phyloP scores from a whole-genome alignment of 768 basidiomycete species.

The Pleurotus sapidus region DNA sequence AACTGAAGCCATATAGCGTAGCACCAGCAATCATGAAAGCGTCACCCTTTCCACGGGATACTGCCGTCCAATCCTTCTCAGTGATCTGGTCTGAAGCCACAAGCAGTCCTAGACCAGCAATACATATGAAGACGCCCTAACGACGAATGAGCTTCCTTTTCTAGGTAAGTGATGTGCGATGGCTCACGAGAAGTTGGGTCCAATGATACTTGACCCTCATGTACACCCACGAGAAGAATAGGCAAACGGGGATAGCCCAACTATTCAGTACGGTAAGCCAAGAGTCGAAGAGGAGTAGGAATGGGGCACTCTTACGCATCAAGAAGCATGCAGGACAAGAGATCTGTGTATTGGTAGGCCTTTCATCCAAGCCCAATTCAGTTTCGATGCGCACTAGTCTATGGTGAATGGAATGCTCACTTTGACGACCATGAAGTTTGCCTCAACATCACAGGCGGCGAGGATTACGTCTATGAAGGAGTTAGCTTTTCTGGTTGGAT shows the following conservation, averaged over 20 bases:
- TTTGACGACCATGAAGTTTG: slow-evolving; percentile 84
- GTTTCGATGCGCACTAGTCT: background rate
- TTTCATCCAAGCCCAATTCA: slow-evolving; percentile 16
- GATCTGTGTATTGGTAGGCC: slow-evolving; percentile 85
- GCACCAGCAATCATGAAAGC: slow-evolving; percentile 86
- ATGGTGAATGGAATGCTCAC: slow-evolving; percentile 24
- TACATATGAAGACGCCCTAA: slow-evolving; percentile 71
- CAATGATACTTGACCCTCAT: slow-evolving; percentile 79
- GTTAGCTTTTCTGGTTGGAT: background rate
- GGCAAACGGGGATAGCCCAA: slow-evolving; percentile 88
- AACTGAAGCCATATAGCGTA: slow-evolving; percentile 84
- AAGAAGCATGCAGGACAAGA: slow-evolving; percentile 89
- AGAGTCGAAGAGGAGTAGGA: background rate
- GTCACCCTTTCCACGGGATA: slow-evolving; percentile 72
- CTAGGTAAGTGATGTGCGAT: background rate
- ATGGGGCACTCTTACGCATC: slow-evolving; percentile 58
- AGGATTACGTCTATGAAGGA: slow-evolving; percentile 62
- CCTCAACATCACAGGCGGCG: slow-evolving; percentile 82
- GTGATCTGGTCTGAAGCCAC: slow-evolving; percentile 79
- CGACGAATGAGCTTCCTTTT: background rate
- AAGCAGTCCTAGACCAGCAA: slow-evolving; percentile 75
- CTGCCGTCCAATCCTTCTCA: slow-evolving; percentile 67
- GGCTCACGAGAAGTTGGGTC: slow-evolving; percentile 73
- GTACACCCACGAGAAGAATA: slow-evolving; percentile 82
- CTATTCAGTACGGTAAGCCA: slow-evolving; percentile 28